These are phyloP conservation scores for Aureobasidium pullulans DNA, from an alignment of 2,329 filamentous ascomycete genomes.

Conservation along the genomic window DNA sequence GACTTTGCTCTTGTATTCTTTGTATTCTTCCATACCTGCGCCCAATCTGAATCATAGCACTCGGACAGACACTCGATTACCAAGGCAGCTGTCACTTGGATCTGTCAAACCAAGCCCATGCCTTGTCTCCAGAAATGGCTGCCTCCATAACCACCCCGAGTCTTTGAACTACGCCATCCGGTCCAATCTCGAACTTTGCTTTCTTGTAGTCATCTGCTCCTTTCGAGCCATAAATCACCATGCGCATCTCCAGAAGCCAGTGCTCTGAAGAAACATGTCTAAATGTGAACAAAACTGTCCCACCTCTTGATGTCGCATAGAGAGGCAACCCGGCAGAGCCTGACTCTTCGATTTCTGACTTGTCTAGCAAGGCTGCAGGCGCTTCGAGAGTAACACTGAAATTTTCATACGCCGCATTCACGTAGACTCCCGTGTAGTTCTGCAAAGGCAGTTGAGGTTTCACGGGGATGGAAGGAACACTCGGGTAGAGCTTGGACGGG, in stretches of 20 bases:
- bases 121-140: slow-evolving; percentile 10
- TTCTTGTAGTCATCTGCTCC: slow-evolving; percentile 10
- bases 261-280: slow-evolving; percentile 15
- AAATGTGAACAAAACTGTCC: slow-evolving; percentile 7
- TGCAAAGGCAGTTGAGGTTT: slow-evolving; percentile 11
- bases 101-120: slow-evolving; percentile 14
- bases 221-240: neutral
- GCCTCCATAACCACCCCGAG: slow-evolving; percentile 10
- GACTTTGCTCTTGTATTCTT: too few relatives aligned
- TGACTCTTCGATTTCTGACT: neutral
- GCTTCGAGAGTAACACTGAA: slow-evolving; percentile 9
- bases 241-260: slow-evolving; percentile 15
- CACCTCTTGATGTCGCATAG: slow-evolving; percentile 6
- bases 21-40: neutral
- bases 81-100: neutral
- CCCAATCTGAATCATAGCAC: too few relatives aligned
- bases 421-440: slow-evolving; percentile 14
- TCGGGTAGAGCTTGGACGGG: slow-evolving; percentile 12
- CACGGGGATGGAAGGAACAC: neutral
- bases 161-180: slow-evolving; percentile 14
- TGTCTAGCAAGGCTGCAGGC: neutral
- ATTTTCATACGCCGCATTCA: slow-evolving; percentile 13
- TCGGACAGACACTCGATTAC: too few relatives aligned
- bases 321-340: neutral
- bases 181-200: slow-evolving; percentile 15